These are phyloP conservation scores for Penicillium ucsense DNA, from an alignment of 495 filamentous ascomycete genomes.

Conservation along the genomic window DNA sequence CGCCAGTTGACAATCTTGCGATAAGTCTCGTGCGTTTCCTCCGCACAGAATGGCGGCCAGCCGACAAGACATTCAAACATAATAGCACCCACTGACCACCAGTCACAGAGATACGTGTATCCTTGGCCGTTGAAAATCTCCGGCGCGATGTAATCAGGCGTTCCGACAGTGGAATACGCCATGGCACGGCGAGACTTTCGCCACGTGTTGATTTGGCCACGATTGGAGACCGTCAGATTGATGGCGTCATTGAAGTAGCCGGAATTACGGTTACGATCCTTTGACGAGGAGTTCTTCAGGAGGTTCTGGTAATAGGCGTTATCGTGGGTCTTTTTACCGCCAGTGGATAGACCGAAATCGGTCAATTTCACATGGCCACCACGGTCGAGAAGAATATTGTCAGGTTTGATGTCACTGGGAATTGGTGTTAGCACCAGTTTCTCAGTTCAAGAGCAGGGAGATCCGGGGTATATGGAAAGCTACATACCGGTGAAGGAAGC, in stretches of 20 bases:
- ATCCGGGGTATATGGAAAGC: neutral
- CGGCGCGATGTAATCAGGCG: constrained; percentile 96
- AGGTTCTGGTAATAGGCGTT: constrained; percentile 97
- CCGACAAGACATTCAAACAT: constrained; percentile 99
- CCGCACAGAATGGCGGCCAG: constrained; percentile 98
- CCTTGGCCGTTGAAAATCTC: constrained; percentile 96
- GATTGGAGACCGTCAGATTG: constrained; percentile 95
- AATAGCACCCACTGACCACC: constrained; percentile 98
- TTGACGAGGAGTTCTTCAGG: constrained; percentile 72
- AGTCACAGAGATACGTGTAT: constrained; percentile 94
- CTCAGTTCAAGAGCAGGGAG: neutral
- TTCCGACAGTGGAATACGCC: constrained; percentile 97
- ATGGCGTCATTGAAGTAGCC: constrained; percentile 91
- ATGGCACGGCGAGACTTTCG: constrained; percentile 87
- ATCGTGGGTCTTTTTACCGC: constrained; percentile 95
- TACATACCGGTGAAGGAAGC: constrained; percentile 93
- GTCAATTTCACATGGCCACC: constrained; percentile 97
- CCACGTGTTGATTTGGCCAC: constrained; percentile 96
- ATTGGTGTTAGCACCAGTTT: constrained; percentile 7
- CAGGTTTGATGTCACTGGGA: constrained; percentile 91
- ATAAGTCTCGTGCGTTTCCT: constrained; percentile 95
- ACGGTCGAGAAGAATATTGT: constrained; percentile 94
- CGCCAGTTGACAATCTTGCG: constrained; percentile 99
- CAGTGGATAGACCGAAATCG: constrained; percentile 95
- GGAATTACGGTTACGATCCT: constrained; percentile 65